phyloP scores from a whole-genome alignment of 768 basidiomycete species.

The Pholiota conissans region DNA sequence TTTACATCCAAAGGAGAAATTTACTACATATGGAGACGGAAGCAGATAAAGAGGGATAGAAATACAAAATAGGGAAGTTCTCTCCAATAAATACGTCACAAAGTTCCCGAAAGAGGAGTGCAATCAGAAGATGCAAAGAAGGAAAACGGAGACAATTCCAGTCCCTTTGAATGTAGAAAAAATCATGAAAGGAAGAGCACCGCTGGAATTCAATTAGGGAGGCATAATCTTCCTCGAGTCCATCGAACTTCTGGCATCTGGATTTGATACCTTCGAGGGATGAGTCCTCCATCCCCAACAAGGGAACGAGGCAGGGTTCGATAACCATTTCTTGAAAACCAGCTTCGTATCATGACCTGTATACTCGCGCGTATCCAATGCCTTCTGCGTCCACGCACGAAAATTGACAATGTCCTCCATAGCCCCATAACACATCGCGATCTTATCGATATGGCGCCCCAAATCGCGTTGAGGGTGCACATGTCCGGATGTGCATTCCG shows the following conservation, averaged over 20 bases:
- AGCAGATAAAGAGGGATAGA: no score
- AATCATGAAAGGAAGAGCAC: no score
- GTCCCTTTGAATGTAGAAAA: no score
- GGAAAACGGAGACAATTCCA: no score
- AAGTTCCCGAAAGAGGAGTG: no score
- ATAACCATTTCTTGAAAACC: not conserved
- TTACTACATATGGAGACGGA: no score
- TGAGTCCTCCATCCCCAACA: not conserved
- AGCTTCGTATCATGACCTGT: not conserved
- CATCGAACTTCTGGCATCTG: not conserved
- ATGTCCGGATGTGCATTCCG: not conserved
- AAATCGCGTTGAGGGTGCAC: not conserved
- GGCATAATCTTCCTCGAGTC: not conserved
- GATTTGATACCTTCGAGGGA: not conserved
- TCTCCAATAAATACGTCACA: no score
- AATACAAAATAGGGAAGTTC: no score
- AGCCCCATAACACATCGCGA: not conserved
- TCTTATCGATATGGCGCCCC: not conserved
- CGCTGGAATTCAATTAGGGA: no score
- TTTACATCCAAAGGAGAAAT: no score
- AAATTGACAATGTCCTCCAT: not conserved
- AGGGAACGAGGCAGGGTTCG: not conserved
- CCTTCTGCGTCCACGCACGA: not conserved
- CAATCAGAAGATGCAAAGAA: no score
- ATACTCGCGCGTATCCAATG: not conserved